Evolutionary conservation across 2,329 filamentous ascomycete genomes (phyloP).

Genomic region (Tolypocladium cylindrosporum): DNA sequence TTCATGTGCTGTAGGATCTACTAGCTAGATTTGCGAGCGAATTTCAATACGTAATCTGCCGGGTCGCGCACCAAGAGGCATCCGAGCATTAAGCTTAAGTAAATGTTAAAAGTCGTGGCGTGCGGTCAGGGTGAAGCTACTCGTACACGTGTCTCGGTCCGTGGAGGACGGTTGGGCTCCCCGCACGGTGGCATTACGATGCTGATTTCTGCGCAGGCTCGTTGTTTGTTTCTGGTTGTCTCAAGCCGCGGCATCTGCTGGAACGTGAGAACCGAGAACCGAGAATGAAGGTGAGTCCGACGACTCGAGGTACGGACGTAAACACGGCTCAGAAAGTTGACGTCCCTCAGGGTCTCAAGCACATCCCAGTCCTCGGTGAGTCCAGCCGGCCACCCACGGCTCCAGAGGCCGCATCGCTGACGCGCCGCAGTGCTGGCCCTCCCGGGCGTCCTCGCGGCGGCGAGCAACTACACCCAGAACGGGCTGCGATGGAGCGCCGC

Average conservation of each 20-base stretch:
- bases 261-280: background rate
- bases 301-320: background rate
- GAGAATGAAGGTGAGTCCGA: background rate
- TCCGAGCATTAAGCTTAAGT: background rate
- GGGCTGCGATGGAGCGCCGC: no score
- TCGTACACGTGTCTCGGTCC: background rate
- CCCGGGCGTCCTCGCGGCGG: no score
- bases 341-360: background rate
- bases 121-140: background rate
- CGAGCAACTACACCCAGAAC: no score
- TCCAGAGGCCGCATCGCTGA: background rate
- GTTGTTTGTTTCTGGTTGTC: background rate
- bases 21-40: background rate
- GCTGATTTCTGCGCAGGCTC: background rate
- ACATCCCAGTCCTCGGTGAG: background rate
- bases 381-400: background rate
- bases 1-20: background rate
- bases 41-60: background rate
- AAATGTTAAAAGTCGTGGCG: background rate
- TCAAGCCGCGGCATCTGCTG: background rate
- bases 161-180: background rate
- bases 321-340: background rate
- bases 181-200: background rate
- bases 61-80: background rate
- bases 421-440: background rate